These are phyloP conservation scores for Ascochyta pisi DNA, from an alignment of 2,329 filamentous ascomycete genomes.

Conservation along the genomic window DNA sequence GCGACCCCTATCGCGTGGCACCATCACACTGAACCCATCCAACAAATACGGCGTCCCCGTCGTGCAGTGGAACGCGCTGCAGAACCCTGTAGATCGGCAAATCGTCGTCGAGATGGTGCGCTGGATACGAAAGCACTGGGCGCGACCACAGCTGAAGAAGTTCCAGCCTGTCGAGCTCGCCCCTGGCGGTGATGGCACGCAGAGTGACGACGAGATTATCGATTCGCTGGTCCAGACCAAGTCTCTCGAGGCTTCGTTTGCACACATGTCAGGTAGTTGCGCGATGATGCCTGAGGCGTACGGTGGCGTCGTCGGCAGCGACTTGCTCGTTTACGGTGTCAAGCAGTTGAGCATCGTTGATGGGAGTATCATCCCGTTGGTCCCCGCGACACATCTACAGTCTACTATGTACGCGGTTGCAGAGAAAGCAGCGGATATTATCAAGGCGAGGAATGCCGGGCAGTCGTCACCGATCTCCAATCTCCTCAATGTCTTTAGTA, in stretches of 20 bases:
- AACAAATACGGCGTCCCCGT: slow-evolving; percentile 42
- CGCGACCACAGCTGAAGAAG: slow-evolving; percentile 36
- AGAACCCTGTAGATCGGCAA: slow-evolving; percentile 48
- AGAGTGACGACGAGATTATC: slow-evolving; percentile 37
- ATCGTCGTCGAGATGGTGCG: slow-evolving; percentile 46
- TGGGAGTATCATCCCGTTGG: slow-evolving; percentile 39
- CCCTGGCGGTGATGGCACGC: slow-evolving; percentile 28
- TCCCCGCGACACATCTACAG: slow-evolving; percentile 39
- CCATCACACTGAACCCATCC: slow-evolving; percentile 46
- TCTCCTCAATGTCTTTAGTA: neutral
- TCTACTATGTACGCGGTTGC: slow-evolving; percentile 43
- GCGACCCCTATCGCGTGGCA: slow-evolving; percentile 44
- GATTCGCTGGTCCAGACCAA: slow-evolving; percentile 20
- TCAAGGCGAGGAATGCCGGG: slow-evolving; percentile 26
- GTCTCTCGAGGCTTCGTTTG: slow-evolving; percentile 29
- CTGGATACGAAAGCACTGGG: slow-evolving; percentile 46
- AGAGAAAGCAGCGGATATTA: slow-evolving; percentile 43
- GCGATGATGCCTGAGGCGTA: slow-evolving; percentile 38
- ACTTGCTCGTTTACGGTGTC: slow-evolving; percentile 36
- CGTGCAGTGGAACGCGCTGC: slow-evolving; percentile 43
- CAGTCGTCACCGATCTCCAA: neutral
- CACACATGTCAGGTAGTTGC: slow-evolving; percentile 36
- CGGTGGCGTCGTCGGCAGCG: slow-evolving; percentile 36
- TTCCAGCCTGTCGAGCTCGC: slow-evolving; percentile 42
- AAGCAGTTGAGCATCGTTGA: slow-evolving; percentile 40